Evolutionary conservation across 2,329 filamentous ascomycete genomes (phyloP).

Genomic region (Emmonsiellopsis sp.): DNA sequence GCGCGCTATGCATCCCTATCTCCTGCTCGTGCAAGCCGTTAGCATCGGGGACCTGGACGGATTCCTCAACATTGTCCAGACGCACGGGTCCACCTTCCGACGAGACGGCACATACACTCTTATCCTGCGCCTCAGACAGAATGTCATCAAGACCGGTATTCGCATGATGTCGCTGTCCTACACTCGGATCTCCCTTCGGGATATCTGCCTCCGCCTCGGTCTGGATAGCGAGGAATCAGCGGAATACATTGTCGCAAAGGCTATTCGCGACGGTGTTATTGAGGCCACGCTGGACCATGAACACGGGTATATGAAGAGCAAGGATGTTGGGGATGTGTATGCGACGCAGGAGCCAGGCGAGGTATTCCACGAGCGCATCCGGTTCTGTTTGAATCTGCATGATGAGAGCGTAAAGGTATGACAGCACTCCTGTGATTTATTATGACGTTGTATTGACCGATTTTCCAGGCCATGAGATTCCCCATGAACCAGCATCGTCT

Average conservation of each 20-base stretch:
- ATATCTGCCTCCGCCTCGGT: conserved; percentile 92
- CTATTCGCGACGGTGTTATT: conserved; percentile 93
- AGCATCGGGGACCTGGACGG: conserved; percentile 93
- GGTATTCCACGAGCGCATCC: conserved; percentile 94
- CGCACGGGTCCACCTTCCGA: conserved; percentile 75
- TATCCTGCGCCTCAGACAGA: conserved; percentile 88
- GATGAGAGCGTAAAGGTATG: conserved; percentile 95
- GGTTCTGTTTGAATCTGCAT: conserved; percentile 80
- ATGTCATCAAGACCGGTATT: conserved; percentile 98
- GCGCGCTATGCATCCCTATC: conserved; percentile 80
- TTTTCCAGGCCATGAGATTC: conserved; percentile 80
- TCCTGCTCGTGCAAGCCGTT: conserved; percentile 87
- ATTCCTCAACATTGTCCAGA: conserved; percentile 77
- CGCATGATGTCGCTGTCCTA: conserved; percentile 99
- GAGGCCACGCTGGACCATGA: conserved; percentile 91
- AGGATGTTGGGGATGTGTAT: conserved; percentile 91
- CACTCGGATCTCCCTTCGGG: conserved; percentile 89
- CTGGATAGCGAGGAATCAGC: conserved; percentile 93
- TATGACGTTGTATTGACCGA: conserved; percentile 16
- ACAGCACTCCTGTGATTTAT: conserved; percentile 5
- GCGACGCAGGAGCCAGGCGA: conserved; percentile 91
- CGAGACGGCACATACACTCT: conserved; percentile 92
- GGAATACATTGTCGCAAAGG: conserved; percentile 98
- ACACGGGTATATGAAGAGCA: conserved; percentile 96
- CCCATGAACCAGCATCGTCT: conserved; percentile 98